Evolutionary conservation across 768 basidiomycete genomes (phyloP).

Genomic region (Leucocoprinus birnbaumii): DNA sequence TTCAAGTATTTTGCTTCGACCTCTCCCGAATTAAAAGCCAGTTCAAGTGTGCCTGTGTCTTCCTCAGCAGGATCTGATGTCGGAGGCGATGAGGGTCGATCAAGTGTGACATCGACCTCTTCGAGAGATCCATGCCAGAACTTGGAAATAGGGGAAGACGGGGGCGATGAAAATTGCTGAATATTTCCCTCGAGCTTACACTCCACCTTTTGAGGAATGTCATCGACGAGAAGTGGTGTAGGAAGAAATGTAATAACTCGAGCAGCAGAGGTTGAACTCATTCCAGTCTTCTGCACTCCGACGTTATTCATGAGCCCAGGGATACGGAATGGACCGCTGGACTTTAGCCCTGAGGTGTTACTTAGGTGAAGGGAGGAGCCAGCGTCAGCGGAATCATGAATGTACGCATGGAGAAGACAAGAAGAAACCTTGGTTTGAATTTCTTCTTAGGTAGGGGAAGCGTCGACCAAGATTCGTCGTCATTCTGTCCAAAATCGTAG

Average conservation of each 20-base stretch:
- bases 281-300: not conserved
- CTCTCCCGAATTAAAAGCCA: not conserved
- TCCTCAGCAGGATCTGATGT: not conserved
- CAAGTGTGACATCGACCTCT: not conserved
- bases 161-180: not conserved
- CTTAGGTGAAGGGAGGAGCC: not conserved
- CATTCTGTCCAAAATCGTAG: not conserved
- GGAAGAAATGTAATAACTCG: constrained; percentile 9
- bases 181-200: not conserved
- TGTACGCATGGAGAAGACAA: not conserved
- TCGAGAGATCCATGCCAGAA: not conserved
- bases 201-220: no score
- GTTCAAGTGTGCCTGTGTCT: not conserved
- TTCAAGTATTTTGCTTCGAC: not conserved
- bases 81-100: constrained; percentile 2
- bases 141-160: constrained; percentile 3
- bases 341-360: not conserved
- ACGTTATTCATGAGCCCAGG: not conserved
- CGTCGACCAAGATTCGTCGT: constrained; percentile 8
- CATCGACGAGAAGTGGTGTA: not conserved
- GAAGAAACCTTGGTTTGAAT: constrained; percentile 10
- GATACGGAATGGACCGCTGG: constrained; percentile 5
- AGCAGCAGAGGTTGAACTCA: not conserved
- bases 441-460: constrained; percentile 8
- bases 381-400: not conserved